These are phyloP conservation scores for Trapa incisa DNA, from an alignment of 345 rosid genomes.

Conservation along the genomic window DNA sequence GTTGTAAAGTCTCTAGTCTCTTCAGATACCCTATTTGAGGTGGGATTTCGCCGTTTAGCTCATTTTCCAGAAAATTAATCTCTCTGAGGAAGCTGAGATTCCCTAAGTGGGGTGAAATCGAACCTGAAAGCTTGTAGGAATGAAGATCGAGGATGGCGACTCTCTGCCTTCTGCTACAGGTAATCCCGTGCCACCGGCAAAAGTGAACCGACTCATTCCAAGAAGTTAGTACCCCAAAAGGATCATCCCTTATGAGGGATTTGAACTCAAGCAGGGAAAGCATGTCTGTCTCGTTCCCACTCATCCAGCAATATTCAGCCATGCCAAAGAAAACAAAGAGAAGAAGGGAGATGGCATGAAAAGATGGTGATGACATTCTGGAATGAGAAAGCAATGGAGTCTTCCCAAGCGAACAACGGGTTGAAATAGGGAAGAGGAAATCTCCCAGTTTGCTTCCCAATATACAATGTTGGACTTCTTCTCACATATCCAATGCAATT, in stretches of 20 bases:
- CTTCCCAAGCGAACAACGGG: too few relatives aligned
- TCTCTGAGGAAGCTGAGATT: slow-evolving; percentile 6
- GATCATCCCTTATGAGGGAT: background rate
- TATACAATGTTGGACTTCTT: too few relatives aligned
- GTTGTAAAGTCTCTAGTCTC: background rate
- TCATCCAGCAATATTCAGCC: background rate
- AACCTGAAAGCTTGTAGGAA: background rate
- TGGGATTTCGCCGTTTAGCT: slow-evolving; percentile 3
- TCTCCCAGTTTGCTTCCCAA: too few relatives aligned
- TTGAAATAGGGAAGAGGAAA: too few relatives aligned
- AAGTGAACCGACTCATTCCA: background rate
- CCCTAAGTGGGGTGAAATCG: background rate
- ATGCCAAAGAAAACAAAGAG: background rate
- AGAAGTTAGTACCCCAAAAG: background rate
- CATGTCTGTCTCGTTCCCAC: background rate
- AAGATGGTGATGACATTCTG: too few relatives aligned
- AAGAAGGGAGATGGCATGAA: background rate
- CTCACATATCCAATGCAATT: too few relatives aligned
- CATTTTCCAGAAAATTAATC: background rate
- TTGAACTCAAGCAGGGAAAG: background rate
- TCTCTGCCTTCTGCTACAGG: background rate
- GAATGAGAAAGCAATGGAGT: too few relatives aligned
- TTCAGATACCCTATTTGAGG: slow-evolving; percentile 6
- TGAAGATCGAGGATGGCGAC: background rate
- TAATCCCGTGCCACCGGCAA: slow-evolving; percentile 1